Base-by-base conservation (phyloP, 1,139 yeast genomes). In the Saccharomycopsis hybrid region DNA sequence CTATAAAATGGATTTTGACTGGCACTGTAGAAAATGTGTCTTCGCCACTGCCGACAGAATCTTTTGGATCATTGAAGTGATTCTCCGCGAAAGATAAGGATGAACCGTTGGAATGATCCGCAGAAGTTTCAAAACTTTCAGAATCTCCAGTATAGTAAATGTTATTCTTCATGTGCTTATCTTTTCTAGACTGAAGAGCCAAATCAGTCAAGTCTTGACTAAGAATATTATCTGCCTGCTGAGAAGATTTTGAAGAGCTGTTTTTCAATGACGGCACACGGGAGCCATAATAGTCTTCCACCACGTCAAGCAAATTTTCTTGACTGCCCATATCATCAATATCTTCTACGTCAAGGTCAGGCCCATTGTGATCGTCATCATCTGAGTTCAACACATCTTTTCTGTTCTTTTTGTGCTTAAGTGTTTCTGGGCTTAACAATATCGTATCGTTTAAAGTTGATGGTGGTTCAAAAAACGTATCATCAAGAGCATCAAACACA, bases 31-130 rank as follows among this genome's bases (percentile, higher is more conserved):
- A 53, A 5, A 56, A 47, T 5, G 33, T 9, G 9, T 5, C 25
- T 3, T 44, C 54, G 4, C 46, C 50, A 18, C 48, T 40, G 11
- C 30, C 43, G 32, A 42, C 18, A 18, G 36, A 4, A 38, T 50
- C 28, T 24, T 58, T 28, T 8, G 24, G n/a, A 2, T 39, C 58
- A 2, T 63, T 65, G 55, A 80, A 78, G 59, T 80, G 82, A 36
- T 70, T 70, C 49, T 78, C 81, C 27, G 71, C 69, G 47, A 69
- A 61, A n/a, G 63, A 47, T 1, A 68, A 52, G 2, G 56, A 54
- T 1, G 67, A 59, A n/a, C n/a, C n/a, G 8, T 62, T 66, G 44
- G 59, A 59, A 1, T 64, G 56, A n/a, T n/a, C n/a, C n/a, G n/a
- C n/a, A n/a, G n/a, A n/a, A n/a, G n/a, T n/a, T n/a, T n/a, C n/a